phyloP scores from a whole-genome alignment of 805 yeast species.

The Cyberlindnera sargentensis region DNA sequence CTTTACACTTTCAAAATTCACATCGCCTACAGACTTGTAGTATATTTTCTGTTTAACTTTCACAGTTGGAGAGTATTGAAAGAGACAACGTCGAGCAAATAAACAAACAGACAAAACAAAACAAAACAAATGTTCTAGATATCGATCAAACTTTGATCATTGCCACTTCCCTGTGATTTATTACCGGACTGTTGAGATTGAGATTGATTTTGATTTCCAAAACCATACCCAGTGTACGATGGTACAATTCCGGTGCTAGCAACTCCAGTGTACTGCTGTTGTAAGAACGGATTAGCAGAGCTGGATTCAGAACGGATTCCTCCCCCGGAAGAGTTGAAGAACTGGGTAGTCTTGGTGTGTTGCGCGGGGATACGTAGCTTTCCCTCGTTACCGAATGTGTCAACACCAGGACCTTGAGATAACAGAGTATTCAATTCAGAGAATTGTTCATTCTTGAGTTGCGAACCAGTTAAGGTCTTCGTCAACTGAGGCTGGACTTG shows the following conservation, averaged over 20 bases:
- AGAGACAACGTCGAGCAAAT: not conserved
- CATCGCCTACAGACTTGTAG: no score
- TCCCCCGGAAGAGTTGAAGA: slow-evolving; percentile 84
- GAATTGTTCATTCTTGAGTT: slow-evolving; percentile 48
- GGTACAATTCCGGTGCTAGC: slow-evolving; percentile 64
- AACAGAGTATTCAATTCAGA: slow-evolving; percentile 72
- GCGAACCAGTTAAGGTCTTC: slow-evolving; percentile 46
- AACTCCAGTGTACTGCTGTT: slow-evolving; percentile 67
- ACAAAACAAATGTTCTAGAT: slow-evolving; percentile 9
- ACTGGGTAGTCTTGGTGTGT: slow-evolving; percentile 74
- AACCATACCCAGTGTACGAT: slow-evolving; percentile 89
- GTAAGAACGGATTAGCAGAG: slow-evolving; percentile 36
- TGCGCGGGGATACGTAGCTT: slow-evolving; percentile 85
- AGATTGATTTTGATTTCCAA: slow-evolving; percentile 60
- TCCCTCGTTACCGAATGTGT: slow-evolving; percentile 89
- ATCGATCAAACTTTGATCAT: slow-evolving; percentile 24
- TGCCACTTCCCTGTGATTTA: slow-evolving; percentile 12
- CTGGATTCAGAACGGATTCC: slow-evolving; percentile 39
- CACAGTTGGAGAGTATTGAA: no score
- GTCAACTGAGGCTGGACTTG: slow-evolving; percentile 22
- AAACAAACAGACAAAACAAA: not conserved
- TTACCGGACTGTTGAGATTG: slow-evolving; percentile 12
- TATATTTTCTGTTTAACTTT: no score
- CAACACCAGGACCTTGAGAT: slow-evolving; percentile 85
- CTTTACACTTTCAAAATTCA: no score